Conservation (phyloP, 2,329 filamentous ascomycete genomes). For the Colletotrichum truncatum region DNA sequence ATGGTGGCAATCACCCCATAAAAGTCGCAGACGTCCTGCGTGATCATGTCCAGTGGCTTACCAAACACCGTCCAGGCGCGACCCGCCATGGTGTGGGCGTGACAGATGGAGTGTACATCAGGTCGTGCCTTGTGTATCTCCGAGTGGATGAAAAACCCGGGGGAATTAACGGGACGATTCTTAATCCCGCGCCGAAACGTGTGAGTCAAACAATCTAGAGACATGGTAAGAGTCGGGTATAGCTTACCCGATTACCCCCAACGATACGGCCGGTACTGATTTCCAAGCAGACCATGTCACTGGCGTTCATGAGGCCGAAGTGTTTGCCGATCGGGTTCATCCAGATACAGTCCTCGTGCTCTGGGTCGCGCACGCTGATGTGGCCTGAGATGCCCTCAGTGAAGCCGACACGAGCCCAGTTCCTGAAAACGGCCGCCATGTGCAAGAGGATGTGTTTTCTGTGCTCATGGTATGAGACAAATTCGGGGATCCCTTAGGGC, state of each 20-base stretch:
- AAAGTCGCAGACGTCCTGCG: slow-evolving; percentile 72
- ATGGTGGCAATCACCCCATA: slow-evolving; percentile 49
- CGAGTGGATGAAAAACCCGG: slow-evolving; percentile 76
- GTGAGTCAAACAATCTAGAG: no score
- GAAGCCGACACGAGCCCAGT: slow-evolving; percentile 64
- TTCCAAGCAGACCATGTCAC: slow-evolving; percentile 73
- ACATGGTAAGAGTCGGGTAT: no score
- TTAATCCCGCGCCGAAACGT: no score
- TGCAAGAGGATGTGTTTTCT: slow-evolving; percentile 65
- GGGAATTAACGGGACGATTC: slow-evolving; percentile 69
- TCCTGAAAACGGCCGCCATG: slow-evolving; percentile 67
- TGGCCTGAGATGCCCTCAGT: slow-evolving; percentile 72
- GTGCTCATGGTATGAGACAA: slow-evolving; percentile 44
- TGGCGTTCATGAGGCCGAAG: slow-evolving; percentile 69
- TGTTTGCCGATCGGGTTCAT: slow-evolving; percentile 69
- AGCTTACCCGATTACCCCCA: no score
- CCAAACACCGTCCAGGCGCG: slow-evolving; percentile 75
- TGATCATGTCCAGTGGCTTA: slow-evolving; percentile 74
- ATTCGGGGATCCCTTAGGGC: slow-evolving; percentile 9
- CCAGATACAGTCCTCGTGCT: slow-evolving; percentile 69
- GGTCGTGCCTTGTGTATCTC: slow-evolving; percentile 73
- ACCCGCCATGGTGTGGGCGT: slow-evolving; percentile 73
- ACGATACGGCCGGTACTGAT: slow-evolving; percentile 64
- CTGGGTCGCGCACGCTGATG: slow-evolving; percentile 68
- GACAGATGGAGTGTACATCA: slow-evolving; percentile 73